These are phyloP conservation scores for Boletellus deceptivus DNA, from an alignment of 1,284 basidiomycete species.

Conservation along the genomic window DNA sequence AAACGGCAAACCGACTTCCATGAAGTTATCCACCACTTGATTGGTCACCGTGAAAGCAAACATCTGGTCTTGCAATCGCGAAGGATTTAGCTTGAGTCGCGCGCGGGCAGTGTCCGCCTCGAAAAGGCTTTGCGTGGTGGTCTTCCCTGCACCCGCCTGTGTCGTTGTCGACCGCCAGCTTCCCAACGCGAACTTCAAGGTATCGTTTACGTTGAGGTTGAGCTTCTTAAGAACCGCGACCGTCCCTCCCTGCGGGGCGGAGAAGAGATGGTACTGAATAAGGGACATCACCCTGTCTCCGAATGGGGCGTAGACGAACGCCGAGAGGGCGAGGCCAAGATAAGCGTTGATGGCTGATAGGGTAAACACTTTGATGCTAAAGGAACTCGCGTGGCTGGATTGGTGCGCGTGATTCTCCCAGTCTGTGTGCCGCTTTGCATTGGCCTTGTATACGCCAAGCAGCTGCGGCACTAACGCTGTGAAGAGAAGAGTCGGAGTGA, in stretches of 20 bases:
- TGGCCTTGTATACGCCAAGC: constrained; percentile 72
- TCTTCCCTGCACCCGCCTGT: constrained; percentile 9
- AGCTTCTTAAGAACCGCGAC: constrained; percentile 22
- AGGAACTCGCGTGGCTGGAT: constrained; percentile 71
- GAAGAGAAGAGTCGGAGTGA: constrained; percentile 86
- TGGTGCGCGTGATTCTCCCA: constrained; percentile 93
- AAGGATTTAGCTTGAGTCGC: constrained; percentile 58
- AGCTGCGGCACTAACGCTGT: constrained; percentile 81
- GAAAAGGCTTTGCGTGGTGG: constrained; percentile 38
- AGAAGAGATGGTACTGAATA: constrained; percentile 47
- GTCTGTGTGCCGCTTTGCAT: constrained; percentile 70
- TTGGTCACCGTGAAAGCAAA: constrained; percentile 95
- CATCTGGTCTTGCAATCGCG: constrained; percentile 86
- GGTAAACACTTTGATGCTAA: constrained; percentile 91
- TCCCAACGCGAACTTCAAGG: constrained; percentile 18
- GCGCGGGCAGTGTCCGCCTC: constrained; percentile 50
- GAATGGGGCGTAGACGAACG: constrained; percentile 92
- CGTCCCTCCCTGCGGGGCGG: constrained; percentile 17
- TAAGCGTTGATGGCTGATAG: constrained; percentile 89
- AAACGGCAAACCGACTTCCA: constrained; percentile 85
- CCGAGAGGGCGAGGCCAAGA: constrained; percentile 79
- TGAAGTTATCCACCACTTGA: constrained; percentile 81
- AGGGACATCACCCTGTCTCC: constrained; percentile 77
- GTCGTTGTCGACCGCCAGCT: constrained; percentile 10
- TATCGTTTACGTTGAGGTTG: constrained; percentile 26